Base-by-base conservation (phyloP, 2,329 filamentous ascomycete species). In the Fusarium brevicatenulatum region DNA sequence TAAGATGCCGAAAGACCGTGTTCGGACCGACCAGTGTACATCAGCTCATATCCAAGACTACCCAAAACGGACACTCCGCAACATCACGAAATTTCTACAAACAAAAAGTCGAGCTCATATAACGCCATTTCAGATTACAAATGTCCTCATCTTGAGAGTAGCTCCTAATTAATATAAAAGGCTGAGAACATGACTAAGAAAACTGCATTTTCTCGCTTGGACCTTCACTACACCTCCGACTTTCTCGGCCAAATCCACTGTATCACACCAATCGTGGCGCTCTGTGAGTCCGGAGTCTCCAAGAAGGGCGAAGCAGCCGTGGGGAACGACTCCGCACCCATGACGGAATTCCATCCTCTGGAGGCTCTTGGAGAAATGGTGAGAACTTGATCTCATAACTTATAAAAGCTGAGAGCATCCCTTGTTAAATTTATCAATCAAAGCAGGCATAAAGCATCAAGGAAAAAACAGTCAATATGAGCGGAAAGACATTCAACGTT, bases 401-500 rank as follows among this genome's bases (percentile, higher is more conserved):
- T 69, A 69, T 58, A 69, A 69, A 69, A 37, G 36, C 1, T 4
- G 36, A 37, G 36, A 37, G 36, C 3, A 19, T 37, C 36, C 36
- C 36, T 19, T 37, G 18, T 37, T 11, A 37, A 19, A 37, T 1
- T 1, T 19, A 19, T 37, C 36, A 7, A 19, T 37, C 36, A 19
- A 1, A 37, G 9, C 18, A 37, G 36, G 11, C 9, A 37, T 37
- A 19, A 19, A 2, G 1, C 23, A n/a, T 9, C 19, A 10, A 34
- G 42, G 6, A 4, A 60, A 37, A 60, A 6, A 57, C 23, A 53
- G 19, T 28, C 50, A 70, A 69, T 43, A 82, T 83, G 81, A 71
- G 79, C 32, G 75, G 71, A 67, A 84, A 84, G 73, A 80, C 80
- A 23, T 85, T 85, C 81, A 87, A 87, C 70, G 85, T 88, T 23